Evolutionary conservation across 306 rosid genomes (phyloP).

Genomic region (Gleditsia sinensis): DNA sequence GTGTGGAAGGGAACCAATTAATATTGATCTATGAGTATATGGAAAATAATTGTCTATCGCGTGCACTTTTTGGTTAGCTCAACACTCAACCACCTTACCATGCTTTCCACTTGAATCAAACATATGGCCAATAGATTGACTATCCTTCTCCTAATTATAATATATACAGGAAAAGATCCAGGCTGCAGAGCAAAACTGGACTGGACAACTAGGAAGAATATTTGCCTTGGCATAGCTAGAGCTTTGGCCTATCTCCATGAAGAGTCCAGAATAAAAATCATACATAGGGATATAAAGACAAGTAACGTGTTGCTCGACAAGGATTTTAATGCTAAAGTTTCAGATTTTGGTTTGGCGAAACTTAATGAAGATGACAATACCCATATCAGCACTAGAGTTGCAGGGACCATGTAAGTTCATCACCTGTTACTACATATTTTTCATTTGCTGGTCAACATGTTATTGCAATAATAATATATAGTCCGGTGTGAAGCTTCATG

Average conservation of each 20-base stretch:
- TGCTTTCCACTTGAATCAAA: constrained; percentile 18
- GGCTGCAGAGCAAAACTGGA: constrained; percentile 53
- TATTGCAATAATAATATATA: neutral
- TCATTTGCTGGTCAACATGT: neutral
- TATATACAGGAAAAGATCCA: constrained; percentile 59
- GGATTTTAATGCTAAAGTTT: constrained; percentile 82
- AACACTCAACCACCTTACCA: constrained; percentile 5
- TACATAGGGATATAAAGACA: constrained; percentile 92
- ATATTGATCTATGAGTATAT: constrained; percentile 82
- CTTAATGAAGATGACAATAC: constrained; percentile 86
- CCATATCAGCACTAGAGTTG: constrained; percentile 87
- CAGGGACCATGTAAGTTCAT: constrained; percentile 92
- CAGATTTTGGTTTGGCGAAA: constrained; percentile 98
- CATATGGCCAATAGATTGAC: constrained; percentile 16
- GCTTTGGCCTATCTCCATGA: constrained; percentile 91
- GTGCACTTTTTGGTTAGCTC: constrained; percentile 80
- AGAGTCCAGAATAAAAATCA: constrained; percentile 81
- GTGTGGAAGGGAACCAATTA: constrained; percentile 88
- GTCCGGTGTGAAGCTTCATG: constrained; percentile 14
- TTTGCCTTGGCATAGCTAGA: constrained; percentile 87
- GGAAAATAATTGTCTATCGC: constrained; percentile 95
- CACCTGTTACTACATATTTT: neutral
- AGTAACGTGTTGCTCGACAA: constrained; percentile 93
- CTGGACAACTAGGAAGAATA: constrained; percentile 87
- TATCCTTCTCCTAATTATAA: constrained; percentile 19